Evolutionary conservation across 1,284 basidiomycete genomes (phyloP), one percentile per base, ranked within the genome.

Genomic region (Lentinus polychrous): DNA sequence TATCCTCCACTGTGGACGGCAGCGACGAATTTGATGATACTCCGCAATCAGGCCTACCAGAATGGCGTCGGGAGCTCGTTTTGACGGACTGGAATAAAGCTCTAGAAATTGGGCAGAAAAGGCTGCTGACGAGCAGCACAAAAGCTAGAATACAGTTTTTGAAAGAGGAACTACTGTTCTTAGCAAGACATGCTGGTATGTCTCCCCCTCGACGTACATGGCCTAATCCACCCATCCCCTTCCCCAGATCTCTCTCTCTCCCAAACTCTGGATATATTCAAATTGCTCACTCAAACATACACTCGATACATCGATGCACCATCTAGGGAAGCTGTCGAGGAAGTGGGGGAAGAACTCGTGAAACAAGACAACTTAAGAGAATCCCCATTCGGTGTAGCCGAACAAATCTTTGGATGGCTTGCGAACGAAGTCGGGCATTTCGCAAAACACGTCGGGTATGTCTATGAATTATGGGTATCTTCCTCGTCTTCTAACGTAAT

Each of bases 391-490:
- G 78, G 78, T 17, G 74, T 87, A 2, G 65, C 79, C n/a, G 81
- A 86, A 55, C 76, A 83, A 53, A 76, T 90, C 32, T 61, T 89
- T 24, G 81, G 73, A 14, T 90, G 86, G 85, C 67, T 93, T 22
- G 74, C 78, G 12, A 71, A 75, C 49, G 85, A 91, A 61, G 77
- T 80, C 2, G 71, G 72, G 5, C 69, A 68, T 45, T 69, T 86
- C 33, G 66, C 71, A 15, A 80, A 76, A 58, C 68, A 72, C 43
- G 60, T 75, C 47, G 75, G 74, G 81, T 84, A 50, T 55, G 73
- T 55, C 11, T n/a, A 39, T 62, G 38, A 38, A 2, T 37, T 36
- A 23, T 24, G 24, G 37, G 3, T 8, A 17, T 56, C 54, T 49
- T 38, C 39, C 35, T 46, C 43, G 36, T 49, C 37, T 39, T 18